Conservation (phyloP, 2,329 filamentous ascomycete species). For the Lasiodiplodia hormozganensis region DNA sequence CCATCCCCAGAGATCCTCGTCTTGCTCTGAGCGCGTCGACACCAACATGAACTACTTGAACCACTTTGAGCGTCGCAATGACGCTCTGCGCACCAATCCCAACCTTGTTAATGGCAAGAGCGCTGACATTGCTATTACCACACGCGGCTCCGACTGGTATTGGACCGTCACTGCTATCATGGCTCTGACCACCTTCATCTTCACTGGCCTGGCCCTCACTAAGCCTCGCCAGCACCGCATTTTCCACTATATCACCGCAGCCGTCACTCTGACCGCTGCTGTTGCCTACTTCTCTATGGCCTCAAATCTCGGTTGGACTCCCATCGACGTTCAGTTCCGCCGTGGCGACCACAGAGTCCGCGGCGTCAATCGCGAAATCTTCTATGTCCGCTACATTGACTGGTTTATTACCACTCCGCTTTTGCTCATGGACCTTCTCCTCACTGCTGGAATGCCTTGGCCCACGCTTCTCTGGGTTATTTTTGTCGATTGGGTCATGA, state of each 20-base stretch:
- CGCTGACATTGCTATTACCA: constrained; percentile 65
- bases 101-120: constrained; percentile 54
- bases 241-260: constrained; percentile 70
- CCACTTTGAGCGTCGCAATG: constrained; percentile 43
- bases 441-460: constrained; percentile 70
- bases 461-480: constrained; percentile 69
- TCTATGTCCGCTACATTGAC: constrained; percentile 71
- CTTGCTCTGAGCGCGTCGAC: not conserved
- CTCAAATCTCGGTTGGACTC: constrained; percentile 69
- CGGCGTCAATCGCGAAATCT: constrained; percentile 66
- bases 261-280: constrained; percentile 63
- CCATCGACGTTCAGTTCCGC: constrained; percentile 67
- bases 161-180: constrained; percentile 68
- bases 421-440: constrained; percentile 66
- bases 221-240: constrained; percentile 64
- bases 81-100: constrained; percentile 55
- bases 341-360: constrained; percentile 52
- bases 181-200: constrained; percentile 59
- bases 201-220: constrained; percentile 60
- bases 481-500: constrained; percentile 70
- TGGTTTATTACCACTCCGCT: constrained; percentile 71
- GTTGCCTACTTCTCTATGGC: constrained; percentile 73
- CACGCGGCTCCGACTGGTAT: constrained; percentile 67
- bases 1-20: not conserved
- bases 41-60: constrained; percentile 4